phyloP scores from a whole-genome alignment of 2,329 filamentous ascomycete genomes.

The Colletotrichum eremochloae region DNA sequence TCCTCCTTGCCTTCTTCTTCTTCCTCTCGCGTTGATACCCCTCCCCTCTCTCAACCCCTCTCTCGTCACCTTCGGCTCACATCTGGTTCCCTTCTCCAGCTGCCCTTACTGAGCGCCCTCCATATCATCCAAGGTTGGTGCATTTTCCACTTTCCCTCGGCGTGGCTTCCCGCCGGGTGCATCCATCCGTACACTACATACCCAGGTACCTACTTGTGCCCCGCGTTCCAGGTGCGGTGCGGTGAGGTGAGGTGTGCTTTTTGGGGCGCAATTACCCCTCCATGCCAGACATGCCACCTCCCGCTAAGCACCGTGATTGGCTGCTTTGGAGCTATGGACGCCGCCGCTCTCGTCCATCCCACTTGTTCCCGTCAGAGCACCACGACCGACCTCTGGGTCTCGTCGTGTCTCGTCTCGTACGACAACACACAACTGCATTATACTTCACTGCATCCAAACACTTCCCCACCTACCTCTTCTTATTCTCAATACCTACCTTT shows the following conservation, averaged over 20 bases:
- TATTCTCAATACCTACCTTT: neutral
- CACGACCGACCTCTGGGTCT: neutral
- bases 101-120: constrained; percentile 21
- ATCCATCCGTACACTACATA: neutral
- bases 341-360: constrained; percentile 26
- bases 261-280: constrained; percentile 37
- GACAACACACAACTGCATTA: constrained; percentile 10
- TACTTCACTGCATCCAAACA: neutral
- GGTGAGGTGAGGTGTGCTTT: neutral
- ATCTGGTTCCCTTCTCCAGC: neutral
- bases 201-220: constrained; percentile 1
- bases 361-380: constrained; percentile 13
- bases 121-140: constrained; percentile 34
- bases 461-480: neutral
- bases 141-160: constrained; percentile 14
- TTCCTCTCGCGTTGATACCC: neutral
- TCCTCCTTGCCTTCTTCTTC: neutral
- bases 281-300: constrained; percentile 40
- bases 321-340: constrained; percentile 22
- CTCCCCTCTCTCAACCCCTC: neutral
- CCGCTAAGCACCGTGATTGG: constrained; percentile 25
- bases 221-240: constrained; percentile 27
- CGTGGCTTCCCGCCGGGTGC: neutral
- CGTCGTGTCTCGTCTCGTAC: neutral
- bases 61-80: neutral